These are phyloP conservation scores for Tulasnella sp. DNA, from an alignment of 768 basidiomycete species.

Conservation along the genomic window DNA sequence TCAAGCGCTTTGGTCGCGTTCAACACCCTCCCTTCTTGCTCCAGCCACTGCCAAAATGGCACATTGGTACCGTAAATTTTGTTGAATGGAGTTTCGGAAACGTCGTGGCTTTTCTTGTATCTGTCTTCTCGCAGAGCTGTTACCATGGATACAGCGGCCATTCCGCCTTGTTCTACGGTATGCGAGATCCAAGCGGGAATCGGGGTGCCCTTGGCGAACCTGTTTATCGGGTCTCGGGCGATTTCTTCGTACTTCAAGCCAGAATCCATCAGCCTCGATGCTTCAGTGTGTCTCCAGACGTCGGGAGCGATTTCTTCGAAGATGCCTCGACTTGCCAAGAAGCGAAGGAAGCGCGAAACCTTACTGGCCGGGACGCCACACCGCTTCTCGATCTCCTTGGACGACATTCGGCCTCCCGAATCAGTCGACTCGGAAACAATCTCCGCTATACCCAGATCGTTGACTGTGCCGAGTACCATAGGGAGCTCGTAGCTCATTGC, in stretches of 20 bases:
- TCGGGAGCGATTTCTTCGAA: neutral
- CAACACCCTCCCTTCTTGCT: neutral
- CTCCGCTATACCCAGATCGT: too few relatives aligned
- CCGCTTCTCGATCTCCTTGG: too few relatives aligned
- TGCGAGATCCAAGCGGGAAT: slow-evolving; percentile 4
- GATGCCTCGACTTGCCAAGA: neutral
- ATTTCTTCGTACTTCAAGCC: neutral
- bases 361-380: neutral
- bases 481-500: too few relatives aligned
- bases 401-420: too few relatives aligned
- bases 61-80: neutral
- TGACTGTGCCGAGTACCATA: too few relatives aligned
- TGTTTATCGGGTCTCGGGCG: neutral
- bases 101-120: neutral
- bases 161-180: neutral
- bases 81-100: neutral
- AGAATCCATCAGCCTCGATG: neutral
- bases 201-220: neutral
- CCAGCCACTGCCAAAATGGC: slow-evolving; percentile 15
- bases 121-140: neutral
- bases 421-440: too few relatives aligned
- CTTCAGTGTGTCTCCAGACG: slow-evolving; percentile 12
- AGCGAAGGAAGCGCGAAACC: slow-evolving; percentile 1
- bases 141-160: neutral
- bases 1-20: too few relatives aligned